These are phyloP conservation scores for Leccinellum rugosiceps DNA, from an alignment of 768 basidiomycete species.

Conservation along the genomic window DNA sequence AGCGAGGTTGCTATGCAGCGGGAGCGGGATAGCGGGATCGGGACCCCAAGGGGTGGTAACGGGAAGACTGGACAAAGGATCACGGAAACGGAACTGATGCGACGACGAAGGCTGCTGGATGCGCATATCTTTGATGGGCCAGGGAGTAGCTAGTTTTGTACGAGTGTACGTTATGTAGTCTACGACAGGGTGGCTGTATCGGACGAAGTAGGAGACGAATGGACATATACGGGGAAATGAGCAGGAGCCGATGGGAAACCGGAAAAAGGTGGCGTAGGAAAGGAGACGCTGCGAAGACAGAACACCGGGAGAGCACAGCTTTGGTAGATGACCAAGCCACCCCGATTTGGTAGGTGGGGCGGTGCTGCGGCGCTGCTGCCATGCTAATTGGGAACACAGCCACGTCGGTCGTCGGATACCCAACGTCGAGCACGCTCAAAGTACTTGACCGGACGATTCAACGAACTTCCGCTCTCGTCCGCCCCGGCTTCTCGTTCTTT, in stretches of 20 bases:
- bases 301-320: slow-evolving; percentile 18
- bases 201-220: not conserved
- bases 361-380: slow-evolving; percentile 35
- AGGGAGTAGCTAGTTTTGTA: slow-evolving; percentile 4
- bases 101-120: slow-evolving; percentile 73
- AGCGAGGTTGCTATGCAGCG: slow-evolving; percentile 6
- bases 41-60: slow-evolving; percentile 28
- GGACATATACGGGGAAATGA: not conserved
- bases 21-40: slow-evolving; percentile 26
- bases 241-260: slow-evolving; percentile 1
- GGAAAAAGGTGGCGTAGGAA: not conserved
- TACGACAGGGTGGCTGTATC: not conserved
- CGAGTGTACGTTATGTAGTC: slow-evolving; percentile 1
- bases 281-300: not conserved
- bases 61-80: slow-evolving; percentile 64
- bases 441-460: not conserved
- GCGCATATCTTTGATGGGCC: slow-evolving; percentile 54
- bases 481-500: slow-evolving; percentile 11
- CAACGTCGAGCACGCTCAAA: slow-evolving; percentile 27
- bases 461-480: not conserved
- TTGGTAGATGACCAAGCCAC: slow-evolving; percentile 18
- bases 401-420: slow-evolving; percentile 30
- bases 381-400: slow-evolving; percentile 34
- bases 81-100: slow-evolving; percentile 74
- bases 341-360: slow-evolving; percentile 22